Conservation (phyloP, 2,329 filamentous ascomycete species). For the Arthrobotrys conoides region DNA sequence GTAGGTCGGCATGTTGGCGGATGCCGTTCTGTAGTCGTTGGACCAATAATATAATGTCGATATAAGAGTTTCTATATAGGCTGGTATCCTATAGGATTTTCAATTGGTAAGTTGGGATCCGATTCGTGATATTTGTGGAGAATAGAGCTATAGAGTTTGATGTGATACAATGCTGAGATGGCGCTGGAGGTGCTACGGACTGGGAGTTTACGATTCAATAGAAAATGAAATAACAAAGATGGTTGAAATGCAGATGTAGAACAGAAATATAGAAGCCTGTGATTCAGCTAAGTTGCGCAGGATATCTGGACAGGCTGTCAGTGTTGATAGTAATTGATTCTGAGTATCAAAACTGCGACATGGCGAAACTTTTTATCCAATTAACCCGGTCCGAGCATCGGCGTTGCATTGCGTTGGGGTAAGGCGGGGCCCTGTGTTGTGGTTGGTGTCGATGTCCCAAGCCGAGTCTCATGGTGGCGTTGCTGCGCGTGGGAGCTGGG, state of each 20-base stretch:
- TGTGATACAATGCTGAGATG: neutral
- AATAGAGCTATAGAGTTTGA: neutral
- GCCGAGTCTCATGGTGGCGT: neutral
- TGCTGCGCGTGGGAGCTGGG: constrained; percentile 10
- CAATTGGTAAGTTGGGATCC: neutral
- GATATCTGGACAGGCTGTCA: constrained; percentile 13
- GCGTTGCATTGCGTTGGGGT: constrained; percentile 34
- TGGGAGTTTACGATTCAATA: neutral
- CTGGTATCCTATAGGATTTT: too few relatives aligned
- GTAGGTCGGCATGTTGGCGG: constrained; percentile 25
- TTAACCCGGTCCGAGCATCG: constrained; percentile 54
- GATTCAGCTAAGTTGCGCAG: neutral
- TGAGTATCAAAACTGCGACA: constrained; percentile 11
- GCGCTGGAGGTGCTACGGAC: constrained; percentile 5
- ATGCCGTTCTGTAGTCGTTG: neutral
- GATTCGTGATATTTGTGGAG: neutral
- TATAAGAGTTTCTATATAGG: neutral
- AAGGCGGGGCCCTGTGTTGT: neutral
- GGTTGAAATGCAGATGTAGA: neutral
- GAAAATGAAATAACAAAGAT: neutral
- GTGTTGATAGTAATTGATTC: neutral
- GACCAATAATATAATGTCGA: constrained; percentile 2
- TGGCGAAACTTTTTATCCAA: constrained; percentile 47
- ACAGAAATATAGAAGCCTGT: neutral
- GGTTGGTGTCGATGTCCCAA: constrained; percentile 2